Evolutionary conservation across 2,329 filamentous ascomycete species (phyloP), one percentile per base, ranked within the genome.

Genomic region (Aspergillus ochraceoroseus): DNA sequence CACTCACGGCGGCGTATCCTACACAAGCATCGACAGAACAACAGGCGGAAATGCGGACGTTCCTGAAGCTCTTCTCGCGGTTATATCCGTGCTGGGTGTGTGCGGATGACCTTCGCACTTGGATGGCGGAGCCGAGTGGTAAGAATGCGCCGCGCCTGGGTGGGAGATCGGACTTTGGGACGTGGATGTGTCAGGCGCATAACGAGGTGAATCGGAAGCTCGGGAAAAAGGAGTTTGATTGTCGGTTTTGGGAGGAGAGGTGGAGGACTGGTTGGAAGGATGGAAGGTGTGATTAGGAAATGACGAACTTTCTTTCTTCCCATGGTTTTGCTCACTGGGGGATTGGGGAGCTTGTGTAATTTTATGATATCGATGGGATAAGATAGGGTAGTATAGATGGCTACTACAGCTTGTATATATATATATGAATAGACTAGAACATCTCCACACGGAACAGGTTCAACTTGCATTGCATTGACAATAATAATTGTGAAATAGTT

Each of bases 11-110:
- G 0, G 79, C 79, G 9, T 98, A 96, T 63, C 92, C 92, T 1
- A 71, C 75, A 5, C 66, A 62, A 5, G 87, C 92, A 0, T 78
- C 82, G 0, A 63, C 71, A 1, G 64, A 71, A 7, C 79, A 95
- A 54, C 87, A 95, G 61, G 69, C 70, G 19, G 84, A 95, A 54
- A 83, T 94, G 53, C 73, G 74, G 41, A 74, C 78, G 36, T 96
- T 98, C 67, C 74, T 98, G 54, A 70, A 72, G 15, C 73, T 88
- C 2, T 94, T 98, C 63, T 82, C 85, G 17, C 84, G 83, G 52
- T 67, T 96, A 13, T 98, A 98, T 60, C 92, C 92, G 3, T 98
- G 92, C 71, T 95, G 89, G 87, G 78, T 85, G 2, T 98, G 92
- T 65, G 92, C 89, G 22, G 84, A 90, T 46, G 90, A 96, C 61